These are phyloP conservation scores for Aeminium ludgeri DNA, from an alignment of 495 filamentous ascomycete species.

Conservation along the genomic window DNA sequence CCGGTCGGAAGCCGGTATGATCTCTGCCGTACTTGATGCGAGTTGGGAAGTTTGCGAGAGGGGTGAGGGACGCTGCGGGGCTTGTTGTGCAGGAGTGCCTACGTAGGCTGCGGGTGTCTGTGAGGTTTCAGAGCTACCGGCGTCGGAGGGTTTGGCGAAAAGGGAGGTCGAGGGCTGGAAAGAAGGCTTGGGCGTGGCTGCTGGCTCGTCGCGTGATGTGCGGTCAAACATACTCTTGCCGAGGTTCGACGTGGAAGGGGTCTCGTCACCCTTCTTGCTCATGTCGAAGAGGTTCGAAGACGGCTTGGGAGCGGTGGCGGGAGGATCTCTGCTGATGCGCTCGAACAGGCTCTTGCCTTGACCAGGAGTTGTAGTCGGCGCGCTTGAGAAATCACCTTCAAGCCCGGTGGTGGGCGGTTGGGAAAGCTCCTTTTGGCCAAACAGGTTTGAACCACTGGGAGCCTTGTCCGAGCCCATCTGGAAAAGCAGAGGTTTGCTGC, in stretches of 20 bases:
- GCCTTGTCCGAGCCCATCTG: neutral
- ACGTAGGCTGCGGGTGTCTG: too few species aligned
- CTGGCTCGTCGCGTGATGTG: neutral
- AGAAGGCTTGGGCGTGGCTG: conserved; percentile 4
- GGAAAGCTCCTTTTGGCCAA: too few species aligned
- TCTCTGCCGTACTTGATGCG: neutral
- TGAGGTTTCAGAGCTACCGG: neutral
- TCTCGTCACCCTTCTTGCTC: neutral
- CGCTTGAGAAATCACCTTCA: neutral
- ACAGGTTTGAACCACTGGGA: too few species aligned
- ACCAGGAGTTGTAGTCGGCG: neutral
- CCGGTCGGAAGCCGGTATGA: neutral
- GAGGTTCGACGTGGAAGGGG: neutral
- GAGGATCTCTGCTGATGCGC: conserved; percentile 5
- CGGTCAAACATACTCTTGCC: conserved; percentile 14
- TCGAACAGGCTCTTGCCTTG: conserved; percentile 12
- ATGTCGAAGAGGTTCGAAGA: neutral
- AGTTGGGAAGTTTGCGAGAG: neutral
- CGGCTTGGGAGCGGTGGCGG: conserved; percentile 1
- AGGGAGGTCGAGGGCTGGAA: conserved; percentile 2
- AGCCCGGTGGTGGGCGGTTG: neutral
- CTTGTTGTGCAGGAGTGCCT: too few species aligned
- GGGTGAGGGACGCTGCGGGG: too few species aligned
- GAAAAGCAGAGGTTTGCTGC: neutral
- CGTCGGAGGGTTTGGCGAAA: neutral